phyloP scores from a whole-genome alignment of 2,329 filamentous ascomycete species.

The Colletotrichum lindemuthianum region DNA sequence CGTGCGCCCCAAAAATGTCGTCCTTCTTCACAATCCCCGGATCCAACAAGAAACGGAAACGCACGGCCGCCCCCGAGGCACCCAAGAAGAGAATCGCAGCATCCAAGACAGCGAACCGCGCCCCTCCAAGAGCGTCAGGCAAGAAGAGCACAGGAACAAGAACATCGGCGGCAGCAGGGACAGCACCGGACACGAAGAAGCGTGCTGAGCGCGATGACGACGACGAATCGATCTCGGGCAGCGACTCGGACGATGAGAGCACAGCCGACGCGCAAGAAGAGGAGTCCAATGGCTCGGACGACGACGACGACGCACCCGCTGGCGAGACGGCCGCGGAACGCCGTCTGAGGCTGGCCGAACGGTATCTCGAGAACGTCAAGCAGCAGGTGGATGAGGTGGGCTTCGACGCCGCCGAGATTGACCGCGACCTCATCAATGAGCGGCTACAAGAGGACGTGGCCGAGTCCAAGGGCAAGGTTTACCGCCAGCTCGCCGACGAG shows the following conservation, averaged over 20 bases:
- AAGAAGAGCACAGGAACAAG: constrained; percentile 31
- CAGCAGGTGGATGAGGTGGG: constrained; percentile 84
- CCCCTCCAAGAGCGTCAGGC: constrained; percentile 48
- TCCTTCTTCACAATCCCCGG: constrained; percentile 95
- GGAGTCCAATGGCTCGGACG: constrained; percentile 62
- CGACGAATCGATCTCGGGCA: constrained; percentile 83
- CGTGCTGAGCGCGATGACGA: constrained; percentile 59
- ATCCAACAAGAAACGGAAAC: constrained; percentile 91
- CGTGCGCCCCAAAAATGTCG: constrained; percentile 71
- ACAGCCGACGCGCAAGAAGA: constrained; percentile 55
- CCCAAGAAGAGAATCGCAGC: constrained; percentile 69
- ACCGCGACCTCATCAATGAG: constrained; percentile 91
- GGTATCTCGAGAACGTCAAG: constrained; percentile 90
- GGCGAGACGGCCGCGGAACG: constrained; percentile 91
- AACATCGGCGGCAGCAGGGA: constrained; percentile 43
- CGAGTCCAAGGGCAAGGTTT: constrained; percentile 90
- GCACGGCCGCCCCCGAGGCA: constrained; percentile 62
- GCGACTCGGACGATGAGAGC: constrained; percentile 74
- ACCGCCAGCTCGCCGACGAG: constrained; percentile 79
- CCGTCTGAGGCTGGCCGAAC: constrained; percentile 86
- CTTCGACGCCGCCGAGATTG: constrained; percentile 94
- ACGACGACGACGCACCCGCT: constrained; percentile 68
- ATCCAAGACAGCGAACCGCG: constrained; percentile 53
- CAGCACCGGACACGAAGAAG: constrained; percentile 52
- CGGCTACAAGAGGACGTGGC: constrained; percentile 91